These are phyloP conservation scores for Petasospora fabianii DNA, from an alignment of 1,139 yeast species.

Conservation along the genomic window DNA sequence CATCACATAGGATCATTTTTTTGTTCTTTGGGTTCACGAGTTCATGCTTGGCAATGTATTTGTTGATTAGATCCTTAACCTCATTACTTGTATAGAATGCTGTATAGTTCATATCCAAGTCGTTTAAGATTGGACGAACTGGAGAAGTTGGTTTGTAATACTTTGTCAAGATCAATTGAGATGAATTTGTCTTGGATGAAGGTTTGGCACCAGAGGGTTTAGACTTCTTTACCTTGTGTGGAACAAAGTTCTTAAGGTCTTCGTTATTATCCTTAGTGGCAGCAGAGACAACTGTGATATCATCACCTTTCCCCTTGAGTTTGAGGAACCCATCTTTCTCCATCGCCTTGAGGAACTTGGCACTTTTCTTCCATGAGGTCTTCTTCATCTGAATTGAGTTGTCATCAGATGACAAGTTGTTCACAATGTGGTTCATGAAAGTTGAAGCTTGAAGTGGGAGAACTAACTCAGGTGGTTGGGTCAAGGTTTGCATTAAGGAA, in stretches of 20 bases:
- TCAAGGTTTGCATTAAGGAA: constrained; percentile 65
- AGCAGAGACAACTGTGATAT: constrained; percentile 51
- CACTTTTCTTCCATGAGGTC: constrained; percentile 85
- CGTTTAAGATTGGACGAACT: constrained; percentile 48
- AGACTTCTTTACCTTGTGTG: constrained; percentile 39
- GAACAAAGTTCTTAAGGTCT: constrained; percentile 53
- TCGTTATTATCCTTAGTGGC: constrained; percentile 46
- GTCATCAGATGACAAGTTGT: constrained; percentile 49
- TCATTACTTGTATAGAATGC: constrained; percentile 51
- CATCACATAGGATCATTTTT: constrained; percentile 54
- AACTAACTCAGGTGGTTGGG: constrained; percentile 47
- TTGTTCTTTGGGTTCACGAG: constrained; percentile 48
- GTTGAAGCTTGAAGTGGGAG: constrained; percentile 67
- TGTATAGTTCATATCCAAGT: constrained; percentile 36
- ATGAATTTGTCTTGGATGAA: constrained; percentile 26
- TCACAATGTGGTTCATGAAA: constrained; percentile 66
- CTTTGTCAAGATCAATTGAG: constrained; percentile 37
- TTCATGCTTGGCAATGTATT: constrained; percentile 51
- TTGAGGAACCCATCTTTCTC: constrained; percentile 66
- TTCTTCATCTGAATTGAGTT: constrained; percentile 65
- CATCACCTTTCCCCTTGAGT: constrained; percentile 74
- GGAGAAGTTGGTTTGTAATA: constrained; percentile 55
- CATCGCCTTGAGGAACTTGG: constrained; percentile 81
- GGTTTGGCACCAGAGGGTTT: constrained; percentile 4
- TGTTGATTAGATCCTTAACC: constrained; percentile 47